These are phyloP conservation scores for Miscanthus lutarioriparius DNA, from an alignment of 176 grass and related monocot genomes.

Conservation along the genomic window DNA sequence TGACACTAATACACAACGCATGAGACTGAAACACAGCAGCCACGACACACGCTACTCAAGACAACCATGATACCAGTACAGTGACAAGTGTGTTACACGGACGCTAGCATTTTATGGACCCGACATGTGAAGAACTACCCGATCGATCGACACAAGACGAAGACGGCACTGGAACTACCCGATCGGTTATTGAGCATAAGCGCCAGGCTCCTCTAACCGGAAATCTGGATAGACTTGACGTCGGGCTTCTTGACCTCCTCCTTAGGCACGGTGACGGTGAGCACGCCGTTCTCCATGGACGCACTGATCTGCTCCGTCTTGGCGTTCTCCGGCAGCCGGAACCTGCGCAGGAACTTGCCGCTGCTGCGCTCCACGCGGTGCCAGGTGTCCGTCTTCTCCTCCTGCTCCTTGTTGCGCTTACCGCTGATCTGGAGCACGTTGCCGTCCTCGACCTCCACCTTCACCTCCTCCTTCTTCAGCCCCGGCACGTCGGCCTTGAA, in stretches of 20 bases:
- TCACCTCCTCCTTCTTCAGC: slow-evolving; percentile 68
- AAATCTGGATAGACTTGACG: slow-evolving; percentile 48
- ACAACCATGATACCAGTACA: neutral
- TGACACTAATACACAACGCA: neutral
- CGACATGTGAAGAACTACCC: neutral
- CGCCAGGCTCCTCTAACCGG: slow-evolving; percentile 24
- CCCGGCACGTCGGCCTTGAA: slow-evolving; percentile 66
- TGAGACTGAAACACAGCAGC: neutral
- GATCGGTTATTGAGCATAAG: neutral
- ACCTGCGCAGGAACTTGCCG: slow-evolving; percentile 60
- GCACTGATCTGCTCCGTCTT: slow-evolving; percentile 51
- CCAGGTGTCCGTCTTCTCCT: slow-evolving; percentile 61
- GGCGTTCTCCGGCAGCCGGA: slow-evolving; percentile 55
- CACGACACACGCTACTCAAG: neutral
- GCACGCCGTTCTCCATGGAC: slow-evolving; percentile 65
- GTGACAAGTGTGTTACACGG: neutral
- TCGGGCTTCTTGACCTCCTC: slow-evolving; percentile 47
- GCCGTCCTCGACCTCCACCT: slow-evolving; percentile 63
- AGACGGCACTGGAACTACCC: neutral
- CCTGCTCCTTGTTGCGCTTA: slow-evolving; percentile 56
- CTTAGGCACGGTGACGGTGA: slow-evolving; percentile 66
- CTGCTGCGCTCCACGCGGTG: slow-evolving; percentile 64
- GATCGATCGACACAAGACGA: neutral
- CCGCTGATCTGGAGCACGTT: slow-evolving; percentile 63
- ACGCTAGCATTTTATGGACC: neutral